phyloP scores from a whole-genome alignment of 176 grass and related monocot genomes.

The Pharus latifolius region DNA sequence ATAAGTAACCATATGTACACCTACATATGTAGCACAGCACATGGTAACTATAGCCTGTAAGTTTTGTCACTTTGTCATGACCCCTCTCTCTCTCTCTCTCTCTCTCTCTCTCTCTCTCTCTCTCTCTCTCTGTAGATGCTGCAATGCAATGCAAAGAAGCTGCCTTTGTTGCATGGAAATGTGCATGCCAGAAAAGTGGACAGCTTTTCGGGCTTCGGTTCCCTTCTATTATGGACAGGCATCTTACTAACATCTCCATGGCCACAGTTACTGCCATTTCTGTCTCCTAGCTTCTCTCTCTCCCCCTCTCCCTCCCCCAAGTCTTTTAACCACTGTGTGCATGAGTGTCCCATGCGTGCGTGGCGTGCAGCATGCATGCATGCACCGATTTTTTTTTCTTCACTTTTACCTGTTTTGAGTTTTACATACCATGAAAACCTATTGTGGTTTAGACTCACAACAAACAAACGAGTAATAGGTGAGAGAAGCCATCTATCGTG shows the following conservation, averaged over 20 bases:
- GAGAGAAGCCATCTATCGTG: no score
- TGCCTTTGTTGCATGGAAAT: not conserved
- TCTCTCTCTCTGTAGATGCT: not conserved
- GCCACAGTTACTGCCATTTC: not conserved
- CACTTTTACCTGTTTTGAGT: no score
- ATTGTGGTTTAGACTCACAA: no score
- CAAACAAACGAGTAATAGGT: no score
- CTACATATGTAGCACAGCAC: conserved; percentile 10
- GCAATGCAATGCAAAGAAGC: not conserved
- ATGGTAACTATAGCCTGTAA: not conserved
- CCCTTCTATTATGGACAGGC: not conserved
- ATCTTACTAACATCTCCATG: not conserved
- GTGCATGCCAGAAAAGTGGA: not conserved
- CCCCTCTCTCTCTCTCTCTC: not conserved
- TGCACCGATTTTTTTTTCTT: not conserved
- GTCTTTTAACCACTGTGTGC: not conserved
- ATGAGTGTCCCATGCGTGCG: not conserved
- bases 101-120: not conserved
- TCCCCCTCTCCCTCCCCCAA: not conserved
- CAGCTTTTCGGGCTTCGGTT: conserved; percentile 16
- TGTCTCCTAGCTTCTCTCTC: not conserved
- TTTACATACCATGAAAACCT: no score
- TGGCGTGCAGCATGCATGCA: not conserved
- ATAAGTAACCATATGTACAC: conserved; percentile 9
- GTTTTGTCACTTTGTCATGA: conserved; percentile 7